A percentile compares a stretch with the other conserved stretches of the same genome.
phyloP scores from a whole-genome alignment of 345 rosid genomes.

The Moringa oleifera region DNA sequence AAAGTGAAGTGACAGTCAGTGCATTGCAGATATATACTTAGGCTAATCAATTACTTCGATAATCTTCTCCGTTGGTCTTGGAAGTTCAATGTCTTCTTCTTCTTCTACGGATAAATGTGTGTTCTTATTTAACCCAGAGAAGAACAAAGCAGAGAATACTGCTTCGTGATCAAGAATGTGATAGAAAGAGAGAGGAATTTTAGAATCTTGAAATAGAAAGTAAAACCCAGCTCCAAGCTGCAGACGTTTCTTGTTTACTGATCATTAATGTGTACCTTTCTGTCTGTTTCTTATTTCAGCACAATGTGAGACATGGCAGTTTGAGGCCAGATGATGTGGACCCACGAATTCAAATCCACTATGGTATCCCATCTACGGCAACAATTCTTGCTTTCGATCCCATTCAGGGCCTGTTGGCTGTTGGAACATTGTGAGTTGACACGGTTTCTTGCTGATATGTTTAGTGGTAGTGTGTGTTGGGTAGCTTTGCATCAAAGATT shows the following conservation, averaged over 20 bases:
- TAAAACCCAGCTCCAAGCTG: too few relatives aligned
- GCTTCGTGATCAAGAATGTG: too few relatives aligned
- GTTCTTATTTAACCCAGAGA: too few relatives aligned
- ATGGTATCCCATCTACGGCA: constrained; percentile 59
- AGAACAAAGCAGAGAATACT: too few relatives aligned
- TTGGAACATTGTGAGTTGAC: constrained; percentile 51
- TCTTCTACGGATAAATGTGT: too few relatives aligned
- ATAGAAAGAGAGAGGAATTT: too few relatives aligned
- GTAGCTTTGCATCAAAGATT: neutral
- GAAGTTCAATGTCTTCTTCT: neutral
- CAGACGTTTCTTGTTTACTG: too few relatives aligned
- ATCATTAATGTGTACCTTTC: too few relatives aligned
- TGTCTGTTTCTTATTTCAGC: constrained; percentile 16
- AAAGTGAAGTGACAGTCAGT: neutral
- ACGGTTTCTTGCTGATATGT: neutral
- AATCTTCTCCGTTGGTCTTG: neutral
- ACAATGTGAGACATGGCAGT: constrained; percentile 19
- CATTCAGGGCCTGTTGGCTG: constrained; percentile 53
- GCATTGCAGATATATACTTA: neutral
- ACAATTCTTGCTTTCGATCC: constrained; percentile 62
- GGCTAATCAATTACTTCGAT: neutral
- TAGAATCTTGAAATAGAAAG: too few relatives aligned
- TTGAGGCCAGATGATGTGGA: constrained; percentile 41
- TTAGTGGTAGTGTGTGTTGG: neutral
- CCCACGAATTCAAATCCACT: constrained; percentile 38